Evolutionary conservation across 2,329 filamentous ascomycete species (phyloP).

Genomic region (Juglanconis oblonga): DNA sequence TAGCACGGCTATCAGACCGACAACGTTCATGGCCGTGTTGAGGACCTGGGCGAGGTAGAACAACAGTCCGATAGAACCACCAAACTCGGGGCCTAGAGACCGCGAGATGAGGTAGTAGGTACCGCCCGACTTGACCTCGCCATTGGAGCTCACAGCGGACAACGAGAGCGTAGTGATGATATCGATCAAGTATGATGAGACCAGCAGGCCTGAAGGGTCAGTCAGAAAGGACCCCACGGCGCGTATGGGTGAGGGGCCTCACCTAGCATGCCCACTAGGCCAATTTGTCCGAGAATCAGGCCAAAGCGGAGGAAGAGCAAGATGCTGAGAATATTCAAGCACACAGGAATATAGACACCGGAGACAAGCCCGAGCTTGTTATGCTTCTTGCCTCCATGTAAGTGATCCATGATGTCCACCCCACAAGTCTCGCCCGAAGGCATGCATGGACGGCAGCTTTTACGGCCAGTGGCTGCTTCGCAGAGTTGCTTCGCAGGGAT

Average conservation of each 20-base stretch:
- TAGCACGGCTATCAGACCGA: conserved; percentile 81
- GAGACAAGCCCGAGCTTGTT: conserved; percentile 72
- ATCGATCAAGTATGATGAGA: conserved; percentile 75
- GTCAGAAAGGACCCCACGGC: conserved; percentile 20
- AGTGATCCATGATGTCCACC: conserved; percentile 29
- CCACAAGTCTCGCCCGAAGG: neutral
- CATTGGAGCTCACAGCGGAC: conserved; percentile 86
- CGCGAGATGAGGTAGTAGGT: conserved; percentile 88
- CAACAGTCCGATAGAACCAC: conserved; percentile 81
- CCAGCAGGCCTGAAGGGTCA: conserved; percentile 58
- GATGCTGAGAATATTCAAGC: conserved; percentile 83
- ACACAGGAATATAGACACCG: conserved; percentile 85
- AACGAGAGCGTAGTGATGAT: conserved; percentile 83
- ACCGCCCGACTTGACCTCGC: conserved; percentile 81
- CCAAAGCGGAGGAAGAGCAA: conserved; percentile 91
- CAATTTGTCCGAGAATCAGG: conserved; percentile 76
- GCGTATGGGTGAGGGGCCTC: conserved; percentile 27
- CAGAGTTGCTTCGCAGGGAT: too few species aligned
- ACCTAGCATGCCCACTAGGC: conserved; percentile 78
- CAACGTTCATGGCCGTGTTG: conserved; percentile 83
- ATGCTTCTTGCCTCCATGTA: conserved; percentile 32
- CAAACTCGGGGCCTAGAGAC: conserved; percentile 83
- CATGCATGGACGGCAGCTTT: neutral
- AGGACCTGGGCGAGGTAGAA: conserved; percentile 90
- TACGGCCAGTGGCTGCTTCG: neutral